These are phyloP conservation scores for Trichoderma afroharzianum DNA, from an alignment of 2,329 filamentous ascomycete species.

Conservation along the genomic window DNA sequence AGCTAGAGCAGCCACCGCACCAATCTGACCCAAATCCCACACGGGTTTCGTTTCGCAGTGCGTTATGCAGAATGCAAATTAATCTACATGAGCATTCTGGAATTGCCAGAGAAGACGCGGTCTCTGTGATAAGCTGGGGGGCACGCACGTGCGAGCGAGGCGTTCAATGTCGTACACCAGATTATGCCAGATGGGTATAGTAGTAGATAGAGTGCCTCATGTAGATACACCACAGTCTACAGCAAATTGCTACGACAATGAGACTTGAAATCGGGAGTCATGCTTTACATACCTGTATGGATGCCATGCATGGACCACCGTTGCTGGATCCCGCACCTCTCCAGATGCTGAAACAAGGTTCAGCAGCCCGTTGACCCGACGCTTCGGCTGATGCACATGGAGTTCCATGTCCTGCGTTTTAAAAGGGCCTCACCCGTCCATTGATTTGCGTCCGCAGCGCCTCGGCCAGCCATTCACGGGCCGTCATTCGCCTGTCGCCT, in stretches of 20 bases:
- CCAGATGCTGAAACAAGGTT: conserved; percentile 19
- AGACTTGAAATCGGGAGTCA: neutral
- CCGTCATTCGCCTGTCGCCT: conserved; percentile 9
- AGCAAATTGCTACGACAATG: neutral
- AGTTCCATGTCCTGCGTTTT: neutral
- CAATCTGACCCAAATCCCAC: neutral
- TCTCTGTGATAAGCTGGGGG: neutral
- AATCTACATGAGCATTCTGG: neutral
- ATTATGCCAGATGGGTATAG: neutral
- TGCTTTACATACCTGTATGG: neutral
- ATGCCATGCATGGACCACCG: neutral
- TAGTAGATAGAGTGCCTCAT: neutral
- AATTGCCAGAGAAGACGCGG: neutral
- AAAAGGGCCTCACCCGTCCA: conserved; percentile 11
- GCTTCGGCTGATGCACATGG: conserved; percentile 15
- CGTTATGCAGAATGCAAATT: neutral
- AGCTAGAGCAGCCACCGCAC: neutral
- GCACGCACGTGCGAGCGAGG: neutral
- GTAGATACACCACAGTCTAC: neutral
- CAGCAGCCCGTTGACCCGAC: conserved; percentile 7
- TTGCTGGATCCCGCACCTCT: conserved; percentile 9
- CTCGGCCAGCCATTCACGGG: neutral
- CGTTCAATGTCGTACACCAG: neutral
- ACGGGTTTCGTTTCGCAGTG: neutral
- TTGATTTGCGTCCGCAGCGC: neutral